phyloP scores from a whole-genome alignment of 306 rosid genomes.

The Arachis stenosperma region DNA sequence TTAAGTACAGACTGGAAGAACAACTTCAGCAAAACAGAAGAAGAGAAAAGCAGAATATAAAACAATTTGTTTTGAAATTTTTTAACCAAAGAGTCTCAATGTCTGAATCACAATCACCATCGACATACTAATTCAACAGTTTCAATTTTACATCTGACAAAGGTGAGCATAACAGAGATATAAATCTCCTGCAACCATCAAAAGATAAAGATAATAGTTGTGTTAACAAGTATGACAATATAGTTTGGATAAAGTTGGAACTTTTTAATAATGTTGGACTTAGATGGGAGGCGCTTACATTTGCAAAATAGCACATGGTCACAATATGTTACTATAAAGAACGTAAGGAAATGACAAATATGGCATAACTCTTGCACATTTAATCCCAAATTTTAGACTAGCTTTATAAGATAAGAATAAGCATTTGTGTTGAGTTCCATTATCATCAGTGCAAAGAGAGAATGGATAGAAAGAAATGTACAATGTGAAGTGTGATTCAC shows the following conservation, averaged over 20 bases:
- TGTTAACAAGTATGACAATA: conserved; percentile 2
- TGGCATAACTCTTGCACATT: too few species aligned
- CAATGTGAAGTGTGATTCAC: too few species aligned
- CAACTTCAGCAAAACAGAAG: conserved; percentile 5
- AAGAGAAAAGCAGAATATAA: conserved; percentile 13
- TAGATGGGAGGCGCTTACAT: not conserved
- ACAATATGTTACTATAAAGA: not conserved
- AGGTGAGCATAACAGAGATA: conserved; percentile 13
- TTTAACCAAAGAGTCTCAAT: conserved; percentile 12
- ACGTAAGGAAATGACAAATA: too few species aligned
- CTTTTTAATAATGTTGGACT: too few species aligned
- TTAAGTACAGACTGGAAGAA: not conserved
- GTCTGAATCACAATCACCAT: not conserved
- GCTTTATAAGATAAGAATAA: too few species aligned
- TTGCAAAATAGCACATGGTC: conserved; percentile 9
- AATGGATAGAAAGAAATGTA: too few species aligned
- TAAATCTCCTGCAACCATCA: not conserved
- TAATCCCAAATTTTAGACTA: too few species aligned
- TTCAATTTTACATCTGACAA: conserved; percentile 20
- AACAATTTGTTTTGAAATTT: not conserved
- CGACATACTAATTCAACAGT: conserved; percentile 3
- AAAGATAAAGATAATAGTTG: conserved; percentile 4
- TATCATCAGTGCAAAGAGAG: too few species aligned
- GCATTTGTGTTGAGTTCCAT: too few species aligned
- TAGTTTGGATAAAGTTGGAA: not conserved